phyloP scores from a whole-genome alignment of 768 basidiomycete genomes.

The Boletus rex-veris region DNA sequence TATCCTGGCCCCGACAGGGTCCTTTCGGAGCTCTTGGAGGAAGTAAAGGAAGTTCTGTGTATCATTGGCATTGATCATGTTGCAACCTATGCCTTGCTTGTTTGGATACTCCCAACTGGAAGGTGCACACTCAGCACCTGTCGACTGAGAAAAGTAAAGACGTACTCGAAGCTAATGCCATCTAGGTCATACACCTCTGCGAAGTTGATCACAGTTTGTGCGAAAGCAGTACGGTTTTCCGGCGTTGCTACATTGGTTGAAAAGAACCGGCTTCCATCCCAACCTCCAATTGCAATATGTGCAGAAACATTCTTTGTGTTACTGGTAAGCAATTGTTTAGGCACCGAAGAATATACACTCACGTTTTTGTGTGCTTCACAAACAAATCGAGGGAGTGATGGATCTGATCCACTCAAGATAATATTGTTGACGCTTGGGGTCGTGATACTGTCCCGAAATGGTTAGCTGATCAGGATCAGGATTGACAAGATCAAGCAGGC shows the following conservation, averaged over 20 bases:
- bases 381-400: conserved; percentile 53
- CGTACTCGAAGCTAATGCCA: conserved; percentile 44
- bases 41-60: conserved; percentile 75
- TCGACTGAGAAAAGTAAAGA: background rate
- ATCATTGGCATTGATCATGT: conserved; percentile 54
- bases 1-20: conserved; percentile 48
- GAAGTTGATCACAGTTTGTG: conserved; percentile 48
- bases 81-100: conserved; percentile 63
- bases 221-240: conserved; percentile 57
- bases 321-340: background rate
- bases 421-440: conserved; percentile 32
- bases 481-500: conserved; percentile 8
- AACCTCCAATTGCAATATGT: conserved; percentile 63
- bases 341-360: conserved; percentile 3
- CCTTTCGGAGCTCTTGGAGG: conserved; percentile 60
- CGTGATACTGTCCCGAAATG: conserved; percentile 25
- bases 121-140: background rate
- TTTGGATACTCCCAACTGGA: conserved; percentile 85
- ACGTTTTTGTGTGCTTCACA: conserved; percentile 36
- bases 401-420: conserved; percentile 41
- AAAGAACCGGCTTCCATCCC: conserved; percentile 60
- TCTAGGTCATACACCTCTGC: conserved; percentile 50
- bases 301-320: conserved; percentile 51
- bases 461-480: background rate
- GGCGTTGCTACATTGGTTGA: conserved; percentile 57